A percentile compares a stretch with the other conserved stretches of the same genome.
These are phyloP conservation scores for Nannochloropsis salina DNA, from an alignment of 108 stramenopile genomes.

Conservation along the genomic window DNA sequence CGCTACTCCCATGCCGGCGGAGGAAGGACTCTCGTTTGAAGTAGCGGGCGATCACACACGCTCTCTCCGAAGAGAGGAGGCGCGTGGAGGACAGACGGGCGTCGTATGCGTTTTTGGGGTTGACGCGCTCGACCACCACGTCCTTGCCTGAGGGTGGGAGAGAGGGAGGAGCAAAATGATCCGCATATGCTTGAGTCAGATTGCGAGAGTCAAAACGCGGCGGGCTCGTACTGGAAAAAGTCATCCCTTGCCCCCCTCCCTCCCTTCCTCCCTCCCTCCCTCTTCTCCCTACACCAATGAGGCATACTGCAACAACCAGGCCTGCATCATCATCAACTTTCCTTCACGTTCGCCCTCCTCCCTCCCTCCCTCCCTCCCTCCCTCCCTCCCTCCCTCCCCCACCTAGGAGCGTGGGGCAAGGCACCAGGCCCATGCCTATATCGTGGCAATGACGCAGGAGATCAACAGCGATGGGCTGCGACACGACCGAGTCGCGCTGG, in stretches of 20 bases:
- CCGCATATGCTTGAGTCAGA: too few relatives aligned
- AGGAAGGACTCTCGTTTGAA: background rate
- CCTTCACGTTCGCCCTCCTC: background rate
- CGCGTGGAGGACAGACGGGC: slow-evolving; percentile 38
- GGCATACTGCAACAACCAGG: background rate
- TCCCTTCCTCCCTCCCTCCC: slow-evolving; percentile 40
- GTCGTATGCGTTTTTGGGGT: slow-evolving; percentile 44
- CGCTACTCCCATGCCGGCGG: background rate
- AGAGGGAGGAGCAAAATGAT: too few relatives aligned
- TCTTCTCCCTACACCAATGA: background rate
- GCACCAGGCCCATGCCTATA: slow-evolving; percentile 30
- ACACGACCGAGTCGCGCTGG: slow-evolving; percentile 81
- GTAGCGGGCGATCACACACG: background rate
- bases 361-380: slow-evolving; percentile 28
- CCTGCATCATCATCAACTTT: background rate
- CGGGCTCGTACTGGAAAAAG: too few relatives aligned
- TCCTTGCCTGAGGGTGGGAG: slow-evolving; percentile 19
- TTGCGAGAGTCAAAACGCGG: too few relatives aligned
- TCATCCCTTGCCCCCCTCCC: too few relatives aligned
- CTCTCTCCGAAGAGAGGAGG: background rate
- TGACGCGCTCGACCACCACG: slow-evolving; percentile 31
- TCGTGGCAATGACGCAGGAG: slow-evolving; percentile 46
- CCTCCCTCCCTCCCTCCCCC: background rate
- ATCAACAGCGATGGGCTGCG: slow-evolving; percentile 73
- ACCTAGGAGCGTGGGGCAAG: slow-evolving; percentile 37